phyloP scores from a whole-genome alignment of 352 stramenopile species.

The Phytopythium kandeliae region DNA sequence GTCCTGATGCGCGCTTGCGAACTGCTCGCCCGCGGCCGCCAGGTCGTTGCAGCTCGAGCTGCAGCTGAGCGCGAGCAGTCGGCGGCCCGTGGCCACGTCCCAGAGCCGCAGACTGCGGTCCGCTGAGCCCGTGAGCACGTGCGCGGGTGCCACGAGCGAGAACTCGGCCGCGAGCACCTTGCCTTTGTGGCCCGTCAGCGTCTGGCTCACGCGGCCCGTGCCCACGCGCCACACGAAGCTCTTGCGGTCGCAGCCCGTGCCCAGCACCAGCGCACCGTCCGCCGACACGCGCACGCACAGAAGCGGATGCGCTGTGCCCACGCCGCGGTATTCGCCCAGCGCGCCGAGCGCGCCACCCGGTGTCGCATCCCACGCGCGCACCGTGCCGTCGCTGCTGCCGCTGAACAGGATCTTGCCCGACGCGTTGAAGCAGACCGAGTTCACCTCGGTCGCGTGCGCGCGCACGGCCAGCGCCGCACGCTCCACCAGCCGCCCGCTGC shows the following conservation, averaged over 20 bases:
- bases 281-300: conserved; percentile 77
- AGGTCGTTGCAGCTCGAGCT: conserved; percentile 82
- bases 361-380: conserved; percentile 65
- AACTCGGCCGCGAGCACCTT: conserved; percentile 82
- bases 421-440: conserved; percentile 81
- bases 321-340: conserved; percentile 70
- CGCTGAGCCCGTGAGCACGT: conserved; percentile 75
- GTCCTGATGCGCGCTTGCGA: conserved; percentile 77
- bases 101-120: conserved; percentile 76
- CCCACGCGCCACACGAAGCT: conserved; percentile 82
- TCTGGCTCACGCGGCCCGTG: conserved; percentile 77
- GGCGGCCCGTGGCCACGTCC: conserved; percentile 58
- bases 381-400: conserved; percentile 76
- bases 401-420: conserved; percentile 80
- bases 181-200: conserved; percentile 77
- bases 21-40: conserved; percentile 46
- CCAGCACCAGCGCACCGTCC: conserved; percentile 68
- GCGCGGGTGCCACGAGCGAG: conserved; percentile 35
- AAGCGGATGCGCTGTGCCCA: conserved; percentile 75
- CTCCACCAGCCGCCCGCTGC: conserved; percentile 24
- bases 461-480: conserved; percentile 52
- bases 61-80: conserved; percentile 71
- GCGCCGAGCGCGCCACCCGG: conserved; percentile 14
- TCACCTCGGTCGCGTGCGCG: conserved; percentile 78
- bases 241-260: conserved; percentile 80